phyloP scores from a whole-genome alignment of 495 filamentous ascomycete species.

The Lophiotrema nucula region DNA sequence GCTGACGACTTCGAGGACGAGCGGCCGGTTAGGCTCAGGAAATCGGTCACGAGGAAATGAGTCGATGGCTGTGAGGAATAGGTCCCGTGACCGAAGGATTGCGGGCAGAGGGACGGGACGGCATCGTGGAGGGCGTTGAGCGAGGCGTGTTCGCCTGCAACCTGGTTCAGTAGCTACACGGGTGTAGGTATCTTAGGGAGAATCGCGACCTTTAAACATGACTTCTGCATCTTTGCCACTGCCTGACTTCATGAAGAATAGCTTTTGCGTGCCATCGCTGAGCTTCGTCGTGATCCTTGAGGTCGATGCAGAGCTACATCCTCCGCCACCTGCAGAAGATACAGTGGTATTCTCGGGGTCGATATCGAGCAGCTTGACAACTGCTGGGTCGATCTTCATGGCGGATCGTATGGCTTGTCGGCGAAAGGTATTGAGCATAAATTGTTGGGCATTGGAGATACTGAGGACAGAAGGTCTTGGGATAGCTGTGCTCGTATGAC shows the following conservation, averaged over 20 bases:
- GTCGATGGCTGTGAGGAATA: conserved; percentile 51
- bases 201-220: conserved; percentile 63
- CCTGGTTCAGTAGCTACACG: background rate
- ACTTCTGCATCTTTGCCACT: conserved; percentile 59
- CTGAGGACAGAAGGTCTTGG: background rate
- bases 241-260: conserved; percentile 82
- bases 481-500: background rate
- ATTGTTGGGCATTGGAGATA: background rate
- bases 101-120: conserved; percentile 73
- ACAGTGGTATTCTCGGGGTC: conserved; percentile 56
- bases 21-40: conserved; percentile 61
- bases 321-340: conserved; percentile 63
- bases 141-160: conserved; percentile 71
- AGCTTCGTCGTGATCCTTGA: conserved; percentile 61
- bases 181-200: background rate
- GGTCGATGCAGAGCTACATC: conserved; percentile 66
- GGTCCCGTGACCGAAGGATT: conserved; percentile 66
- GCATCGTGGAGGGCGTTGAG: conserved; percentile 73
- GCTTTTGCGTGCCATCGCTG: conserved; percentile 52
- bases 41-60: conserved; percentile 78
- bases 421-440: background rate
- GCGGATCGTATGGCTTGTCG: conserved; percentile 13
- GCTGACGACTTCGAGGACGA: conserved; percentile 11
- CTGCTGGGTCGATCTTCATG: conserved; percentile 47
- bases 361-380: conserved; percentile 59